Evolutionary conservation across 176 grass and related monocot genomes (phyloP).

Genomic region (Dendrocalamus sinicus): DNA sequence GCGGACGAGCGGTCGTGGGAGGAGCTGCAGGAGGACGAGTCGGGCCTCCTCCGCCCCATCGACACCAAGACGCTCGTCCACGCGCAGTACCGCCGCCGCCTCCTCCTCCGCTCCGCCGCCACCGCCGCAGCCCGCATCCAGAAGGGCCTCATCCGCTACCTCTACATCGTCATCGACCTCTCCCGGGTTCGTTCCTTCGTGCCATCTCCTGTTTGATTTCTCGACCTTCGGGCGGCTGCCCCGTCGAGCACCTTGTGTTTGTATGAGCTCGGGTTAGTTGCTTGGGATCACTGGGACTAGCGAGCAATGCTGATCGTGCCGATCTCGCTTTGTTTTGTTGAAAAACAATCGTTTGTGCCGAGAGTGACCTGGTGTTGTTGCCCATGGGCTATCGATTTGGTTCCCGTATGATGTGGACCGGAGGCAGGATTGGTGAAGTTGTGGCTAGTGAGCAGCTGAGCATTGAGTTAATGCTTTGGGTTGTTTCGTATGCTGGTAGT

Average conservation of each 20-base stretch:
- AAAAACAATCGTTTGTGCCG: background rate
- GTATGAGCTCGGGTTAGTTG: background rate
- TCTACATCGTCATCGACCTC: conserved; percentile 89
- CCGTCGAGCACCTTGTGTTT: background rate
- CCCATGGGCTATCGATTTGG: background rate
- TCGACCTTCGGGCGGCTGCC: background rate
- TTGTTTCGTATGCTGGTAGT: background rate
- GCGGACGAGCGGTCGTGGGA: conserved; percentile 98
- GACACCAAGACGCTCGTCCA: conserved; percentile 90
- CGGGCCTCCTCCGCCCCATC: conserved; percentile 83
- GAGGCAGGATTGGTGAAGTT: background rate
- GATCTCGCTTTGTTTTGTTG: background rate
- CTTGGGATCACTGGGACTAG: background rate
- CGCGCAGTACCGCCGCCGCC: conserved; percentile 86
- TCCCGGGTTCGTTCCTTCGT: conserved; percentile 63
- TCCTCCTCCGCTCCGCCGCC: conserved; percentile 68
- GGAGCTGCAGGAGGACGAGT: conserved; percentile 94
- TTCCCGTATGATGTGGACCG: background rate
- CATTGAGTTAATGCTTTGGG: background rate
- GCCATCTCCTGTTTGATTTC: background rate
- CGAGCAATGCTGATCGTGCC: conserved; percentile 19
- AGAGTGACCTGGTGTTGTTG: conserved; percentile 11
- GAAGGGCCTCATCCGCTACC: conserved; percentile 96
- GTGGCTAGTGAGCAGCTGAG: conserved; percentile 15
- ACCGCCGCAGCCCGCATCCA: conserved; percentile 66